Conservation (phyloP, 208 protist genomes). For the Sergeia podlipaevii region DNA sequence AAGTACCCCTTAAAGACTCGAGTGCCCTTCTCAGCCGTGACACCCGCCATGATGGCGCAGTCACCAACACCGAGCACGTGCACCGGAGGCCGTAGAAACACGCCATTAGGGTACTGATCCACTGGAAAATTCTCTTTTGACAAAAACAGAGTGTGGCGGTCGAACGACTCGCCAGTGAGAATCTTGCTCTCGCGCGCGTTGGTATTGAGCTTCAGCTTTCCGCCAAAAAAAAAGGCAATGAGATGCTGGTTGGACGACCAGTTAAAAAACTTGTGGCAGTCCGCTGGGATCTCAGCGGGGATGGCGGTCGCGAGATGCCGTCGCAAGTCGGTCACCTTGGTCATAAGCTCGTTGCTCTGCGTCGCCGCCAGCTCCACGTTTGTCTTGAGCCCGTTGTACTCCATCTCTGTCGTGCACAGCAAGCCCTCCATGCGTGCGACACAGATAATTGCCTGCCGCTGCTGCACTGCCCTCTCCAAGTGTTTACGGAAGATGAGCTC, state of each 20-base stretch:
- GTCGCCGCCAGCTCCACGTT: conserved; percentile 77
- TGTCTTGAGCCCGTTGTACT: conserved; percentile 92
- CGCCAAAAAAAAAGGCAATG: conserved; percentile 88
- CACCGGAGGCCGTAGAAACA: conserved; percentile 84
- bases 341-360: conserved; percentile 79
- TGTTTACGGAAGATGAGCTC: conserved; percentile 92
- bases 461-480: conserved; percentile 69
- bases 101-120: conserved; percentile 65
- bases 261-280: conserved; percentile 92
- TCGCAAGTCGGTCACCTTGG: conserved; percentile 59
- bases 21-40: conserved; percentile 73
- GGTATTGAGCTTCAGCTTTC: conserved; percentile 84
- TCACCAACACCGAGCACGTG: conserved; percentile 79
- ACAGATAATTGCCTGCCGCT: conserved; percentile 81
- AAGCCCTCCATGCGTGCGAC: conserved; percentile 87
- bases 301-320: conserved; percentile 65
- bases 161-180: conserved; percentile 75
- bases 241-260: conserved; percentile 91
- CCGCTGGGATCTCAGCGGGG: conserved; percentile 71
- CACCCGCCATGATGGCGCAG: conserved; percentile 78
- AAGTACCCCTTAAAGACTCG: conserved; percentile 84
- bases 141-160: conserved; percentile 78
- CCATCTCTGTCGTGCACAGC: conserved; percentile 92
- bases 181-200: conserved; percentile 77
- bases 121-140: conserved; percentile 25